phyloP scores from a whole-genome alignment of 2,329 filamentous ascomycete genomes.

The Pseudogymnoascus sp. region DNA sequence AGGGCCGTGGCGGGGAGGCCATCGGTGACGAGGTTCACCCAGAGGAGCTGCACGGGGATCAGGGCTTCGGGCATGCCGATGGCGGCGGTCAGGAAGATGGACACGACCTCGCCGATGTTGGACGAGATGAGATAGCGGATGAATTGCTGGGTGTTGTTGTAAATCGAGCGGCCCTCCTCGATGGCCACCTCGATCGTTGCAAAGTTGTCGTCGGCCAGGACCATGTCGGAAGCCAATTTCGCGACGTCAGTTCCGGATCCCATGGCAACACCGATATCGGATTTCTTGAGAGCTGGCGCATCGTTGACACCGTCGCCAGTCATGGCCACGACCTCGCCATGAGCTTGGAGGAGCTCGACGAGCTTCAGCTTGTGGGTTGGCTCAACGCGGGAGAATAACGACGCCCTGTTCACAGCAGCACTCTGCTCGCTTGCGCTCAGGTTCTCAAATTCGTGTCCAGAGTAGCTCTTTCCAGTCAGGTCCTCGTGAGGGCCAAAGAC shows the following conservation, averaged over 20 bases:
- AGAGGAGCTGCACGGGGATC: slow-evolving; percentile 92
- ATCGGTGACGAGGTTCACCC: slow-evolving; percentile 98
- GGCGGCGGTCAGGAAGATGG: slow-evolving; percentile 94
- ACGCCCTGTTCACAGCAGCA: slow-evolving; percentile 74
- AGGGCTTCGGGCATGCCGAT: slow-evolving; percentile 96
- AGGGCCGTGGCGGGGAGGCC: slow-evolving; percentile 92
- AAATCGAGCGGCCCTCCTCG: slow-evolving; percentile 95
- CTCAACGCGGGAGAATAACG: slow-evolving; percentile 91
- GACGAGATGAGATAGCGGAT: slow-evolving; percentile 98
- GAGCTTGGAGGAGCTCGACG: slow-evolving; percentile 87
- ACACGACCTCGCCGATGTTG: slow-evolving; percentile 98
- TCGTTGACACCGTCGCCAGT: slow-evolving; percentile 98
- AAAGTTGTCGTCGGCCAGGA: slow-evolving; percentile 97
- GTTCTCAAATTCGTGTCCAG: slow-evolving; percentile 87
- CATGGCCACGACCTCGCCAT: slow-evolving; percentile 96
- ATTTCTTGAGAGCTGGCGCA: slow-evolving; percentile 94
- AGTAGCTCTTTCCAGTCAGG: slow-evolving; percentile 85
- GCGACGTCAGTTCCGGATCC: slow-evolving; percentile 95
- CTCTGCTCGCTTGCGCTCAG: slow-evolving; percentile 72
- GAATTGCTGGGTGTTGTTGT: slow-evolving; percentile 99
- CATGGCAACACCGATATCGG: slow-evolving; percentile 98
- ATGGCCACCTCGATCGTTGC: slow-evolving; percentile 94
- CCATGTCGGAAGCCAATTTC: slow-evolving; percentile 96
- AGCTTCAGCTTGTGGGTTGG: slow-evolving; percentile 96
- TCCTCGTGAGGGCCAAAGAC: slow-evolving; percentile 79